A percentile compares a stretch with the other conserved stretches of the same genome.
Evolutionary conservation across 164 flowering plant species (phyloP).

Genomic region (Liquidambar formosana): DNA sequence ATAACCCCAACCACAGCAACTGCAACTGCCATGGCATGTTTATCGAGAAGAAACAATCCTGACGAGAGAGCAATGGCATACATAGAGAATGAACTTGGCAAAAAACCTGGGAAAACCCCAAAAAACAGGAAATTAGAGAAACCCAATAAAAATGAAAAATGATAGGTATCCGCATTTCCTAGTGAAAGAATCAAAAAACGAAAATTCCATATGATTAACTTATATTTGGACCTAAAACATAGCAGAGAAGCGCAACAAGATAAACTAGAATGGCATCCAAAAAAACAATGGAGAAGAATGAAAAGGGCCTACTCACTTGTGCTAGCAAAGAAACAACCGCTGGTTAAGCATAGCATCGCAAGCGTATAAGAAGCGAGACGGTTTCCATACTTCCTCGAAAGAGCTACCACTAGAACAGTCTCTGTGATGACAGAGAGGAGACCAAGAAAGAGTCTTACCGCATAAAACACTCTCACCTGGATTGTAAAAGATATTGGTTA

Average conservation of each 20-base stretch:
- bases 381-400: conserved; percentile 90
- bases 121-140: conserved; percentile 16
- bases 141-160: not conserved
- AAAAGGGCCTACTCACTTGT: conserved; percentile 64
- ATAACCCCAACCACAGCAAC: conserved; percentile 82
- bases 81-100: conserved; percentile 99
- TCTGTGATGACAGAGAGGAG: conserved; percentile 73
- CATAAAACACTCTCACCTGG: conserved; percentile 92
- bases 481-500: conserved; percentile 14
- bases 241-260: not conserved
- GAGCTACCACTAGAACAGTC: conserved; percentile 77
- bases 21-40: conserved; percentile 74
- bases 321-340: conserved; percentile 98
- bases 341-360: conserved; percentile 92
- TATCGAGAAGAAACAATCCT: conserved; percentile 77
- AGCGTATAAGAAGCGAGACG: conserved; percentile 88
- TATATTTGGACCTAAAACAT: not conserved
- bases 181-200: not conserved
- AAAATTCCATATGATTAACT: not conserved
- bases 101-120: conserved; percentile 81
- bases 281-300: conserved; percentile 6
- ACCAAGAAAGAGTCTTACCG: conserved; percentile 89
- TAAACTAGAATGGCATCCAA: not conserved
- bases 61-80: conserved; percentile 89
- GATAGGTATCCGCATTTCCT: not conserved